Base-by-base conservation (phyloP, 2,329 filamentous ascomycete genomes). In the Verticillium albo-atrum region DNA sequence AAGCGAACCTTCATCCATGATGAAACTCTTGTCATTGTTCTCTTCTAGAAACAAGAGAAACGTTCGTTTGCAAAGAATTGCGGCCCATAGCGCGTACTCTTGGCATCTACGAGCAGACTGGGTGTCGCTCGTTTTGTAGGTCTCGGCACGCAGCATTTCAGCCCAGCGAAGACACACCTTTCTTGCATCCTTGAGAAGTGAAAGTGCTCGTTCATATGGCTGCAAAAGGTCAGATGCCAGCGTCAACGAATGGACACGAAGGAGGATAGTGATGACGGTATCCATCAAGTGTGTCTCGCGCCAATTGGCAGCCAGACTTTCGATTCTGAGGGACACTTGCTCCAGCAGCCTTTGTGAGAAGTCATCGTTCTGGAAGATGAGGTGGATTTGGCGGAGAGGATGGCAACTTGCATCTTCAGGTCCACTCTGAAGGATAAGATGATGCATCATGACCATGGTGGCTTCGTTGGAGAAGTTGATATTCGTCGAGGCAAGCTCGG, bases 381-480 rank as follows among this genome's bases (percentile, higher is more conserved):
- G 63, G 65, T 90, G 86, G 0, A 75, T 67, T 3, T 73, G 67
- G 1, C 87, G 76, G 0, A 83, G 67, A 2, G 62, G 6, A 23
- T 76, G 68, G 3, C 63, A 34, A 0, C 65, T 56, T 4, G 62
- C 32, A 0, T 66, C 59, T 3, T 42, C 12, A 17, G 85, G 85
- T 0, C 89, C 89, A 1, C 76, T 78, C 62, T 90, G 82, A 0
- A 81, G 62, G 0, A 79, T 73, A 1, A 90, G 71, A 9, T 83
- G 80, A 1, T 73, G 71, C 1, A 90, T 67, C 0, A 89, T 63
- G 0, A 72, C 60, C 30, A 76, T 75, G 0, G 82, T 82, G 0
- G 79, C 75, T 30, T 83, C 77, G 0, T 77, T 79, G 30, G 82
- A 84, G 61, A 90, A 84, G 62, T 89, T 89, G 3, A 91, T 56